Conservation (phyloP, 2,329 filamentous ascomycete genomes). For the Colletotrichum theobromicola region DNA sequence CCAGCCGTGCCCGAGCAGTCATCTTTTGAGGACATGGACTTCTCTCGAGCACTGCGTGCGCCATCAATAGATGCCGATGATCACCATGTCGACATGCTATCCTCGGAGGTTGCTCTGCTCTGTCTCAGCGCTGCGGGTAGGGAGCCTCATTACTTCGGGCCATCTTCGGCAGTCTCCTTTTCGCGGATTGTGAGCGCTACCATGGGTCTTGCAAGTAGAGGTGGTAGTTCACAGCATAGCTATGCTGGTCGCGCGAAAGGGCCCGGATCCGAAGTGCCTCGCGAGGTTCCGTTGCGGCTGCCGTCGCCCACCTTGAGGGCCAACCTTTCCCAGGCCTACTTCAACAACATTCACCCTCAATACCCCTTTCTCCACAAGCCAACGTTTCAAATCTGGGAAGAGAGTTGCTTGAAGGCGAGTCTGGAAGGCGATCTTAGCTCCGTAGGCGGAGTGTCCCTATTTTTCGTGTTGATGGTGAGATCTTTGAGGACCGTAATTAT, state of each 20-base stretch:
- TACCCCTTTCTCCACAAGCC: slow-evolving; percentile 41
- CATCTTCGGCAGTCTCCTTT: slow-evolving; percentile 38
- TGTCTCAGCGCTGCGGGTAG: slow-evolving; percentile 34
- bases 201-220: slow-evolving; percentile 19
- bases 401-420: slow-evolving; percentile 22
- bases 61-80: slow-evolving; percentile 1
- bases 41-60: background rate
- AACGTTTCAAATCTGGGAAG: slow-evolving; percentile 36
- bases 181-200: slow-evolving; percentile 30
- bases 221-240: slow-evolving; percentile 12
- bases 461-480: slow-evolving; percentile 25
- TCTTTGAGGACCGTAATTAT: background rate
- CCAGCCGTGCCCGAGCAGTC: background rate
- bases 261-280: background rate
- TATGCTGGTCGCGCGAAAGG: background rate
- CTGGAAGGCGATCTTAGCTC: background rate
- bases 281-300: slow-evolving; percentile 11
- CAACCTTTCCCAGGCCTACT: slow-evolving; percentile 35
- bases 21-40: background rate
- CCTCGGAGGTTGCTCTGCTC: slow-evolving; percentile 35
- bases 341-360: slow-evolving; percentile 40
- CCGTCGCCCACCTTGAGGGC: slow-evolving; percentile 18
- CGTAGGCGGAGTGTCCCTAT: background rate
- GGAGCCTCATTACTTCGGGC: slow-evolving; percentile 41
- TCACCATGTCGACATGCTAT: slow-evolving; percentile 23